Percentiles rank a stretch among this genome's conserved stretches.
phyloP scores from a whole-genome alignment of 768 basidiomycete genomes.

The Hypholoma sublateritium region DNA sequence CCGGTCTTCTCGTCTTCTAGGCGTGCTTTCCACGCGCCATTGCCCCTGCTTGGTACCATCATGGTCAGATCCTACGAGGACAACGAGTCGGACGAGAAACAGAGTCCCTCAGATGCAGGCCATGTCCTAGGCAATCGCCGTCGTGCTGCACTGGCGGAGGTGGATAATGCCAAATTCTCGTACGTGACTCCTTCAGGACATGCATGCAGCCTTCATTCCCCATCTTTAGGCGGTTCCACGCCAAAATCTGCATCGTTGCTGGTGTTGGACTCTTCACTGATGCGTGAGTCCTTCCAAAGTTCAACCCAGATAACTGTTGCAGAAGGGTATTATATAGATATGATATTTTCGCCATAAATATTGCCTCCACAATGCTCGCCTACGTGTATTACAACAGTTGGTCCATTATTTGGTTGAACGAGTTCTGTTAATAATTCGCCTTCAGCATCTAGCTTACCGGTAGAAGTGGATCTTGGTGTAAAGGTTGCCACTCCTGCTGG shows the following conservation, averaged over 20 bases:
- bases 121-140: constrained; percentile 67
- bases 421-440: background rate
- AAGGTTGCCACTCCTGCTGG: constrained; percentile 80
- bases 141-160: constrained; percentile 77
- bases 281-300: constrained; percentile 49
- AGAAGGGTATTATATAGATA: constrained; percentile 51
- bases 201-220: background rate
- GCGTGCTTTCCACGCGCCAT: too few relatives aligned
- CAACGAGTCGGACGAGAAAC: background rate
- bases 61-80: background rate
- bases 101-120: constrained; percentile 25
- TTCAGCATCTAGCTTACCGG: constrained; percentile 13
- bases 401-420: background rate
- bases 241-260: constrained; percentile 66
- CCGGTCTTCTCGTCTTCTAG: too few relatives aligned
- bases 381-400: constrained; percentile 64
- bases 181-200: constrained; percentile 32
- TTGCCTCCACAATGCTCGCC: constrained; percentile 80
- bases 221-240: constrained; percentile 72
- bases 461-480: constrained; percentile 73
- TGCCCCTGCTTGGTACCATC: too few relatives aligned
- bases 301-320: background rate
- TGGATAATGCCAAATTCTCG: constrained; percentile 88
- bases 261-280: constrained; percentile 94
- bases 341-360: constrained; percentile 90